Evolutionary conservation across 2,329 filamentous ascomycete species (phyloP).

Genomic region (Stachybotrys elegans): DNA sequence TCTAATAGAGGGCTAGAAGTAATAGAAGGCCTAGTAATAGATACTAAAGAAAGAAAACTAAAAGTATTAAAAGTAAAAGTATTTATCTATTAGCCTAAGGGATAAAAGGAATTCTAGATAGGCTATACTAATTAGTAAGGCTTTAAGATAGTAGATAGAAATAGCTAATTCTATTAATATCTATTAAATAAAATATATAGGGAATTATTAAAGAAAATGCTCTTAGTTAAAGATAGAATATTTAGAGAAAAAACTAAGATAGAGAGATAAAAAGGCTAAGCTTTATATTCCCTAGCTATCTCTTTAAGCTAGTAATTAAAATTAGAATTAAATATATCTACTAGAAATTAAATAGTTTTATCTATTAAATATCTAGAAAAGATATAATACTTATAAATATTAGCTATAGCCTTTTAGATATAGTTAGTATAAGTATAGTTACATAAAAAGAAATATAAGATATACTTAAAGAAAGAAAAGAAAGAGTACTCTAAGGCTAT

Average conservation of each 20-base stretch:
- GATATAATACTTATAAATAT: background rate
- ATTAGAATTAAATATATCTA: background rate
- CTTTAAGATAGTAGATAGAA: no score
- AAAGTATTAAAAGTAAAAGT: background rate
- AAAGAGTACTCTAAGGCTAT: no score
- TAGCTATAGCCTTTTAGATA: background rate
- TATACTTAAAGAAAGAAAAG: no score
- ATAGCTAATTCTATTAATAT: background rate
- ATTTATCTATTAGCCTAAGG: no score
- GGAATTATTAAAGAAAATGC: background rate
- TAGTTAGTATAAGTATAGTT: background rate
- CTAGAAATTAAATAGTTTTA: background rate
- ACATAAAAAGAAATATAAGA: no score
- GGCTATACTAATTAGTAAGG: no score
- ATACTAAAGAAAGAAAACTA: no score
- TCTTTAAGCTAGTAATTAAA: background rate
- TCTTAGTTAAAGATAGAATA: background rate
- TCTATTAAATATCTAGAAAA: background rate
- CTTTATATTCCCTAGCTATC: background rate
- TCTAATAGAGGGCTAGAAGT: no score
- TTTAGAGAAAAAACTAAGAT: background rate
- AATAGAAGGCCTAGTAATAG: no score
- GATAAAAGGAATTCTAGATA: no score
- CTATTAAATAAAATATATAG: background rate
- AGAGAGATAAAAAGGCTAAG: background rate